These are phyloP conservation scores for Wickerhamiella siamensis DNA, from an alignment of 805 yeast genomes.

Conservation along the genomic window DNA sequence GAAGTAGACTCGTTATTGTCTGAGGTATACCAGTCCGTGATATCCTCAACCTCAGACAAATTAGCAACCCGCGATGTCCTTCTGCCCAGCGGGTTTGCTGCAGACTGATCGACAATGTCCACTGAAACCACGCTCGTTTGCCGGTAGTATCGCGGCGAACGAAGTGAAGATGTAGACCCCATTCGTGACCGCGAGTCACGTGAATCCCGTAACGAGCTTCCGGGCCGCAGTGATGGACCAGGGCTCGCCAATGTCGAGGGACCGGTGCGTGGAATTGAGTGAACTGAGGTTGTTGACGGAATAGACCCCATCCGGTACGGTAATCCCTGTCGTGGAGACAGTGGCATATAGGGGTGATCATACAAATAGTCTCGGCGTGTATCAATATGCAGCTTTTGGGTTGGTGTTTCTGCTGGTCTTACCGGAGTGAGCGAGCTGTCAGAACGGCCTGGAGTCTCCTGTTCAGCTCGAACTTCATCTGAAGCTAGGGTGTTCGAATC, in stretches of 20 bases:
- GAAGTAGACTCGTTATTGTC: slow-evolving; percentile 10
- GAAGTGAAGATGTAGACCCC: slow-evolving; percentile 6
- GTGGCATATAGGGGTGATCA: background rate
- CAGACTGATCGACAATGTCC: slow-evolving; percentile 14
- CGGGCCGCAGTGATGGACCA: background rate
- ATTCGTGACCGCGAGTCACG: slow-evolving; percentile 4
- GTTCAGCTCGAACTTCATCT: too few species aligned
- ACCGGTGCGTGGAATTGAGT: background rate
- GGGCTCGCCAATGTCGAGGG: background rate
- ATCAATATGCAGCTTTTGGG: too few species aligned
- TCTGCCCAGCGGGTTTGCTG: slow-evolving; percentile 6
- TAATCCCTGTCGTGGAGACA: background rate
- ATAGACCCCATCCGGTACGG: background rate
- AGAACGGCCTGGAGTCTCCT: too few species aligned
- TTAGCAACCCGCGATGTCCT: slow-evolving; percentile 14
- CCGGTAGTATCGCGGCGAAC: slow-evolving; percentile 15
- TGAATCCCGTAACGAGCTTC: background rate
- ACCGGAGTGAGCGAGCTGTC: too few species aligned
- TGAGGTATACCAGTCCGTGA: slow-evolving; percentile 12
- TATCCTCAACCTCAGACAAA: slow-evolving; percentile 10
- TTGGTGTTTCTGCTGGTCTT: too few species aligned
- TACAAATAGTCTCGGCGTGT: too few species aligned
- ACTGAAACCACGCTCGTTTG: slow-evolving; percentile 18
- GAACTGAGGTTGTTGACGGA: background rate
- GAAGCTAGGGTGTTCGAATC: too few species aligned